phyloP scores from a whole-genome alignment of 139 green algal species.

The Chlorella sp. region DNA sequence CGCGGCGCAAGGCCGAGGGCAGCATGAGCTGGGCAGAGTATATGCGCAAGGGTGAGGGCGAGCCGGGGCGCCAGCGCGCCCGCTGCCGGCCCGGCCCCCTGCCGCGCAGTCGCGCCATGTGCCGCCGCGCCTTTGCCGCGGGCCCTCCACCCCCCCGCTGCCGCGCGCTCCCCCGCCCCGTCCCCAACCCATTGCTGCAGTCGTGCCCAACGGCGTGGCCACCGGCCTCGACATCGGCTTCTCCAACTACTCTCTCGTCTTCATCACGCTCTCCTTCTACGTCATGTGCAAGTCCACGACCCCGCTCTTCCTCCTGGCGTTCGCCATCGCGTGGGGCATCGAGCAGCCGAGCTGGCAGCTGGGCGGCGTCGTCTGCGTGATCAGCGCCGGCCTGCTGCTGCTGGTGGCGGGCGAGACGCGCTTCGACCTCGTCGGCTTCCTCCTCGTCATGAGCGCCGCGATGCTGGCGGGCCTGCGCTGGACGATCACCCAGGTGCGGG shows the following conservation, averaged over 20 bases:
- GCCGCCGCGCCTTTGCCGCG: too few relatives aligned
- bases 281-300: conserved; percentile 94
- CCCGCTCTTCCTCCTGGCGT: conserved; percentile 92
- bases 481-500: conserved; percentile 92
- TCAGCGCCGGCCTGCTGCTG: conserved; percentile 81
- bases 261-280: conserved; percentile 94
- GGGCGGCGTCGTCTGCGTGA: conserved; percentile 76
- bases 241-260: conserved; percentile 88
- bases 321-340: conserved; percentile 90
- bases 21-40: conserved; percentile 64
- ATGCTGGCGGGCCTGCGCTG: conserved; percentile 83
- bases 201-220: conserved; percentile 87
- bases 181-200: conserved; percentile 29
- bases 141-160: too few relatives aligned
- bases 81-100: neutral
- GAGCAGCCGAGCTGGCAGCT: conserved; percentile 71
- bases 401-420: conserved; percentile 88
- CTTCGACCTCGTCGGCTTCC: conserved; percentile 85
- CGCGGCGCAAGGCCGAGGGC: conserved; percentile 29
- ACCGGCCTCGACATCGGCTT: conserved; percentile 95
- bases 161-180: neutral
- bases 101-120: too few relatives aligned
- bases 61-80: neutral
- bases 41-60: neutral
- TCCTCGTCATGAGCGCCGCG: conserved; percentile 85